Percentiles rank a stretch among this genome's conserved stretches.
phyloP scores from a whole-genome alignment of 164 flowering plant species.

The Protea cynaroides region DNA sequence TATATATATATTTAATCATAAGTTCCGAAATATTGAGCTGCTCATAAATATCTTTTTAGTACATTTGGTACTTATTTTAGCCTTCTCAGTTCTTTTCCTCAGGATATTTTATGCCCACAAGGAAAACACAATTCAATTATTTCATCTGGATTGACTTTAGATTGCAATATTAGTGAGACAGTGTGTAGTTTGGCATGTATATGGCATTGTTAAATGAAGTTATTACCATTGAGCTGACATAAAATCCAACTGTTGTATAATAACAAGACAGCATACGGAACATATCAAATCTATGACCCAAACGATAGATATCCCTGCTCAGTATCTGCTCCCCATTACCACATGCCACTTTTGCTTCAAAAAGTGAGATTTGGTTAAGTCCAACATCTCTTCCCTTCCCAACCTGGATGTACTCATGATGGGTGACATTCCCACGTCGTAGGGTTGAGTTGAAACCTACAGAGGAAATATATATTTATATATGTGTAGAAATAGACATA shows the following conservation, averaged over 20 bases:
- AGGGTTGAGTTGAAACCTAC: slow-evolving; percentile 95
- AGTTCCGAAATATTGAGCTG: too few species aligned
- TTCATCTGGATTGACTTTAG: neutral
- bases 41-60: too few species aligned
- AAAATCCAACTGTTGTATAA: slow-evolving; percentile 85
- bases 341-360: slow-evolving; percentile 97
- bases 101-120: neutral
- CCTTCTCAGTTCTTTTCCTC: too few species aligned
- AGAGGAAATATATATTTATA: slow-evolving; percentile 4
- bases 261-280: slow-evolving; percentile 96
- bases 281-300: slow-evolving; percentile 96
- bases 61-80: too few species aligned
- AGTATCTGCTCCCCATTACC: slow-evolving; percentile 98
- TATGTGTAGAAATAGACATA: neutral
- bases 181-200: neutral
- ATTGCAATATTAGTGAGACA: neutral
- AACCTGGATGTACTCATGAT: slow-evolving; percentile 97
- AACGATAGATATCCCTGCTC: slow-evolving; percentile 85
- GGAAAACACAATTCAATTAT: neutral
- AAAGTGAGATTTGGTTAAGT: slow-evolving; percentile 94
- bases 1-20: too few species aligned
- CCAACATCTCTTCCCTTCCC: slow-evolving; percentile 99
- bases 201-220: neutral
- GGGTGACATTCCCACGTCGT: slow-evolving; percentile 89
- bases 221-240: slow-evolving; percentile 86